Evolutionary conservation across 768 basidiomycete species (phyloP).

Genomic region (Amanita brunnescens): DNA sequence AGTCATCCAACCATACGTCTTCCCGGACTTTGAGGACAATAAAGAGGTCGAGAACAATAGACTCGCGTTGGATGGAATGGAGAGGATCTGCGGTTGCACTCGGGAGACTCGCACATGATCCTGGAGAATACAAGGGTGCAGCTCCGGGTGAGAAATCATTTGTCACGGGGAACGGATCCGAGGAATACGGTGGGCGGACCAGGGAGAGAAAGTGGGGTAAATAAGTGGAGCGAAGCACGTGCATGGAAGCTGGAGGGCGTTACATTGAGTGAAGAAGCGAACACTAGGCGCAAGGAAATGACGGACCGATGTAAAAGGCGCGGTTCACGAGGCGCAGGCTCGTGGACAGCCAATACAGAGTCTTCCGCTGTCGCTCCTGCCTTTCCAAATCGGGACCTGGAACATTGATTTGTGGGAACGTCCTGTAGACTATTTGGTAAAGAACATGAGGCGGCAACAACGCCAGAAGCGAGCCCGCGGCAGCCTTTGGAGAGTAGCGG

Average conservation of each 20-base stretch:
- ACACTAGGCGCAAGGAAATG: not conserved
- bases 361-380: constrained; percentile 50
- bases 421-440: constrained; percentile 57
- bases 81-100: constrained; percentile 20
- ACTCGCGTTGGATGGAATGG: constrained; percentile 60
- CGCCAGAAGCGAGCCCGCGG: constrained; percentile 13
- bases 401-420: constrained; percentile 49
- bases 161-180: constrained; percentile 63
- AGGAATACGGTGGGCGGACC: constrained; percentile 61
- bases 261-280: not conserved
- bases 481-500: constrained; percentile 10
- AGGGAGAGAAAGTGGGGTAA: constrained; percentile 55
- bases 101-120: constrained; percentile 16
- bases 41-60: constrained; percentile 66
- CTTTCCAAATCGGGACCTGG: constrained; percentile 27
- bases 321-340: constrained; percentile 58
- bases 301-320: constrained; percentile 57
- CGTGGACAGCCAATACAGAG: constrained; percentile 61
- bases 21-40: constrained; percentile 74
- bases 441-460: constrained; percentile 54
- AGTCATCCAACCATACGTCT: constrained; percentile 70
- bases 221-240: constrained; percentile 70
- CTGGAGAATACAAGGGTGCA: constrained; percentile 14
- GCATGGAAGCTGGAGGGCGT: constrained; percentile 57
- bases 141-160: constrained; percentile 13